Evolutionary conservation across 2,329 filamentous ascomycete genomes (phyloP), one percentile per base, ranked within the genome.

Genomic region (Beauveria medogensis): DNA sequence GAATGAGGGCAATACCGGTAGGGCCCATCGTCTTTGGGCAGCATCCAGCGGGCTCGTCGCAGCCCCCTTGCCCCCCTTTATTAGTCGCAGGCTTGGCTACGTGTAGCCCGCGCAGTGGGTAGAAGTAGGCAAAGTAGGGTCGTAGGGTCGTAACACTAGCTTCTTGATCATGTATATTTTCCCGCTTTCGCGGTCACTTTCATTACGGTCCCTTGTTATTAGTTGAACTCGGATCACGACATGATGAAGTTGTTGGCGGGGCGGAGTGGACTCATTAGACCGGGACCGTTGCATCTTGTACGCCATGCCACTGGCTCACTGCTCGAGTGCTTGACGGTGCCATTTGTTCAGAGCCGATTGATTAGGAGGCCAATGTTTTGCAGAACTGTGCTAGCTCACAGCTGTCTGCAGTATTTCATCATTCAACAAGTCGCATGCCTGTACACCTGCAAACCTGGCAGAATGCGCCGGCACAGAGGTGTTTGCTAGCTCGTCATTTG

Each of bases 211-310:
- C 18, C 22, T 20, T n/a, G 18, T 16, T 22, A 22, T 44, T 14
- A 37, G 37, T 30, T 8, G 20, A 34, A 18, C n/a, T 18, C 30
- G 52, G 37, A 55, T 55, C 53, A 55, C 41, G 53, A 55, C 24
- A 26, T 55, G n/a, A 46, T 7, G 28, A 43, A 47, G n/a, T 20
- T 30, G 18, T 48, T 53, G 50, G 44, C 40, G 43, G 44, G 44
- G 46, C 20, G 12, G n/a, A 43, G 22, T 24, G 28, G 46, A 41
- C n/a, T 16, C 34, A 6, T 40, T 30, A 18, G n/a, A 22, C 37
- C 26, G 44, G 47, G 40, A 52, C 56, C 56, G 24, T 59, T 59
- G 47, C 56, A 44, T 30, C 24, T 43, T 56, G n/a, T 37, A 20
- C 24, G 26, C 30, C 22, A 40, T 30, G 43, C 40, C 41, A 24